A percentile compares a stretch with the other conserved stretches of the same genome.
These are phyloP conservation scores for Kodamaea leandrae DNA, from an alignment of 805 yeast genomes.

Conservation along the genomic window DNA sequence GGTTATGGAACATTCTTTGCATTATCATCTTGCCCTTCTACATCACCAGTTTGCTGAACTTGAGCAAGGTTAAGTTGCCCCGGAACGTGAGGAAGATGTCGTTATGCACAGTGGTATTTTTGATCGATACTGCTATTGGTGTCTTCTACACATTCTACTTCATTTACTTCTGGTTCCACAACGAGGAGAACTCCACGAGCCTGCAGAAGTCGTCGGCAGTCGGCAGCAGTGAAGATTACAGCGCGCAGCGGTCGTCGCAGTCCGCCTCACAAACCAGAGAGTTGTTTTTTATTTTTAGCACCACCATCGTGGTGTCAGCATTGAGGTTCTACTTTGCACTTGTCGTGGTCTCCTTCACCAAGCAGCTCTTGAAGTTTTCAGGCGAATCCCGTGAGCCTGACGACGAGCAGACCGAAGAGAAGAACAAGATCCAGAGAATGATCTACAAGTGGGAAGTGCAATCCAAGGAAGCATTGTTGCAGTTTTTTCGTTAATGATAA, in stretches of 20 bases:
- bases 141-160: slow-evolving; percentile 72
- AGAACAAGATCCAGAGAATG: slow-evolving; percentile 6
- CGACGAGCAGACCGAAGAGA: background rate
- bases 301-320: slow-evolving; percentile 47
- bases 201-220: too few species aligned
- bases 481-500: background rate
- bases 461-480: slow-evolving; percentile 1
- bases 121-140: slow-evolving; percentile 65
- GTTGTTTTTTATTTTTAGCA: slow-evolving; percentile 52
- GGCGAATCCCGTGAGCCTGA: slow-evolving; percentile 20
- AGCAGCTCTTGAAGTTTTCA: slow-evolving; percentile 45
- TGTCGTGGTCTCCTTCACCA: slow-evolving; percentile 58
- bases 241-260: slow-evolving; percentile 38
- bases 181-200: slow-evolving; percentile 32
- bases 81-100: slow-evolving; percentile 63
- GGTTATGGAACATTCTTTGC: slow-evolving; percentile 72
- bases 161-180: slow-evolving; percentile 68
- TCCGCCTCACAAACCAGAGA: slow-evolving; percentile 61
- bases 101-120: slow-evolving; percentile 59
- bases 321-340: slow-evolving; percentile 60
- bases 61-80: slow-evolving; percentile 28
- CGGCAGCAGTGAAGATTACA: slow-evolving; percentile 21
- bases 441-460: slow-evolving; percentile 8
- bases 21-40: slow-evolving; percentile 62
- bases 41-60: slow-evolving; percentile 50